phyloP scores from a whole-genome alignment of 768 basidiomycete genomes.

The Podaxis sp. region DNA sequence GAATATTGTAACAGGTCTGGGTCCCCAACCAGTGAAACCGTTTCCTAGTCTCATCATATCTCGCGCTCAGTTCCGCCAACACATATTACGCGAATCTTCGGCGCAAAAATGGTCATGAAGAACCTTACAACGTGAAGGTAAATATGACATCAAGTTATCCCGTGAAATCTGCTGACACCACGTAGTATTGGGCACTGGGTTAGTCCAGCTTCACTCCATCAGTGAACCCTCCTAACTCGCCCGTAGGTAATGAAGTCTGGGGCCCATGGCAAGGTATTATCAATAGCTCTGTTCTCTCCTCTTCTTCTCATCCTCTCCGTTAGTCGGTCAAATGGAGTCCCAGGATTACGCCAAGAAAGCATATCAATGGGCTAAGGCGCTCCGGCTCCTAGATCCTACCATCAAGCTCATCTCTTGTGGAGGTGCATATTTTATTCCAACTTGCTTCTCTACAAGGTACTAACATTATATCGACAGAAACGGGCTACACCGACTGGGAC shows the following conservation, averaged over 20 bases:
- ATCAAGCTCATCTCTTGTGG: slow-evolving; percentile 60
- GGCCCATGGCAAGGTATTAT: slow-evolving; percentile 48
- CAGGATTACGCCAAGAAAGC: slow-evolving; percentile 56
- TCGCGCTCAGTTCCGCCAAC: slow-evolving; percentile 30
- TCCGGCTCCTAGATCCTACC: slow-evolving; percentile 54
- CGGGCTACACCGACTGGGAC: slow-evolving; percentile 43
- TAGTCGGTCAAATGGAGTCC: slow-evolving; percentile 56
- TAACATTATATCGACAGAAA: slow-evolving; percentile 26
- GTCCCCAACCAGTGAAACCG: background rate
- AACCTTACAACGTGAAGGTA: slow-evolving; percentile 52
- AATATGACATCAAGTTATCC: background rate
- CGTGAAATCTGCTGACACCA: background rate
- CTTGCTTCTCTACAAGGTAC: slow-evolving; percentile 18
- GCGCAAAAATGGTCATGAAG: slow-evolving; percentile 54
- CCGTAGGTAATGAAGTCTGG: slow-evolving; percentile 57
- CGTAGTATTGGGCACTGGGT: slow-evolving; percentile 38
- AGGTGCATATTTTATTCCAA: slow-evolving; percentile 27
- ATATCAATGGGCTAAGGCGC: slow-evolving; percentile 61
- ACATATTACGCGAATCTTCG: slow-evolving; percentile 57
- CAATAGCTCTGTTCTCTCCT: background rate
- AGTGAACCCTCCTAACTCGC: slow-evolving; percentile 19
- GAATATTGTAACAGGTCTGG: slow-evolving; percentile 60
- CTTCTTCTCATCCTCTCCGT: background rate
- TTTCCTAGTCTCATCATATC: background rate
- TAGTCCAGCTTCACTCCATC: background rate